A percentile compares a stretch with the other conserved stretches of the same genome.
Conservation (phyloP, 805 yeast species). For the Yamadazyma sp. region DNA sequence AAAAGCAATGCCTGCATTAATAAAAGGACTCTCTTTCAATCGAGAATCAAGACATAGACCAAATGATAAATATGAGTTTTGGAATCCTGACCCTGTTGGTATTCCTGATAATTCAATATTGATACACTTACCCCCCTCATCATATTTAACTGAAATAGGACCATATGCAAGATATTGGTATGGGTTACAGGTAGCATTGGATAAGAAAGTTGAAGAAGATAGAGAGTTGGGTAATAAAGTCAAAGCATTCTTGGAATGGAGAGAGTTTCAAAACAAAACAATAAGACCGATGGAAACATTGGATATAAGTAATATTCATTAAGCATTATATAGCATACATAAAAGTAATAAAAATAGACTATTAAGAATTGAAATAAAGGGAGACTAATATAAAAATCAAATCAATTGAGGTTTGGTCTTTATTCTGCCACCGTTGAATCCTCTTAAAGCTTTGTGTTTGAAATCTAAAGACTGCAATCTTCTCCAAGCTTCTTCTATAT, state of each 20-base stretch:
- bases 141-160: slow-evolving; percentile 30
- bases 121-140: slow-evolving; percentile 19
- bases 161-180: slow-evolving; percentile 34
- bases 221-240: slow-evolving; percentile 17
- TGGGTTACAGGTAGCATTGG: slow-evolving; percentile 26
- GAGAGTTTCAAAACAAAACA: slow-evolving; percentile 29
- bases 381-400: slow-evolving; percentile 12
- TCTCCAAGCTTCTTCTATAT: slow-evolving; percentile 89
- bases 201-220: slow-evolving; percentile 11
- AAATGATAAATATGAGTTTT: slow-evolving; percentile 4
- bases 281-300: slow-evolving; percentile 1
- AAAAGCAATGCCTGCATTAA: slow-evolving; percentile 27
- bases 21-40: slow-evolving; percentile 21
- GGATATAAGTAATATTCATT: not conserved
- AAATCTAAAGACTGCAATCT: slow-evolving; percentile 58
- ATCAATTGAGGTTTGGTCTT: slow-evolving; percentile 52
- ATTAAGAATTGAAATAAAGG: not conserved
- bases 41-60: slow-evolving; percentile 17
- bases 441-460: slow-evolving; percentile 61
- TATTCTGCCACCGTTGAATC: slow-evolving; percentile 69
- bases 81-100: slow-evolving; percentile 23
- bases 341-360: not conserved
- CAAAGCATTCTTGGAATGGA: slow-evolving; percentile 29
- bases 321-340: slow-evolving; percentile 7
- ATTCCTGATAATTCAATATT: slow-evolving; percentile 34